Percentiles rank a stretch among this genome's conserved stretches.
Conservation (phyloP, 1,139 yeast genomes). For the Saccharomycopsis hybrid region DNA sequence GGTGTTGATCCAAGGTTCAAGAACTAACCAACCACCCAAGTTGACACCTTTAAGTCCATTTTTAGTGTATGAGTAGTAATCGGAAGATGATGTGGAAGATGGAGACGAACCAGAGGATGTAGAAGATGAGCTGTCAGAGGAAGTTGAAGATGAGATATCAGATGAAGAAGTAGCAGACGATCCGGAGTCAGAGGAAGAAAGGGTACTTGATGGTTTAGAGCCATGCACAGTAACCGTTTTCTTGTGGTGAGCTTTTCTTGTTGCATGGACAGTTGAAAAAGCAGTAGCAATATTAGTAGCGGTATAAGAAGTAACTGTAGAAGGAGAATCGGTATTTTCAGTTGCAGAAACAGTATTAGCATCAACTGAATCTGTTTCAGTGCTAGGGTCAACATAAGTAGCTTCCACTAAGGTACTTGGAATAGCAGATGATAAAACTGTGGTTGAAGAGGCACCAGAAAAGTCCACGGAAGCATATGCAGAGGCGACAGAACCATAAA, state of each 20-base stretch:
- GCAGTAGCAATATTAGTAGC: conserved; percentile 6
- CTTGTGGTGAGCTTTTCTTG: background rate
- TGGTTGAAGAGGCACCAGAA: too few relatives aligned
- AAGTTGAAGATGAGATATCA: background rate
- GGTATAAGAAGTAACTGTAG: conserved; percentile 2
- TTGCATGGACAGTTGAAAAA: conserved; percentile 7
- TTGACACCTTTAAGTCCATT: conserved; percentile 57
- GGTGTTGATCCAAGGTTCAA: conserved; percentile 85
- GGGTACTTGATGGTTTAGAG: background rate
- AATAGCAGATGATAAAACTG: background rate
- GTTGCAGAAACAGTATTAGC: too few relatives aligned
- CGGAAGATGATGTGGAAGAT: conserved; percentile 7
- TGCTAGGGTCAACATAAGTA: background rate
- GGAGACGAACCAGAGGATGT: conserved; percentile 5
- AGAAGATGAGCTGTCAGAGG: background rate
- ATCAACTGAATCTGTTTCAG: too few relatives aligned
- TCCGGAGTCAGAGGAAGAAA: conserved; percentile 5
- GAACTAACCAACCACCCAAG: conserved; percentile 88
- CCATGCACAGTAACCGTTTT: background rate
- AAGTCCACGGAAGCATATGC: too few relatives aligned
- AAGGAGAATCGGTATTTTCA: background rate
- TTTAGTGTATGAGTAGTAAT: conserved; percentile 16
- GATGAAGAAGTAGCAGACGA: conserved; percentile 6
- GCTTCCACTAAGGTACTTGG: background rate
- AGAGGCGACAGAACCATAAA: too few relatives aligned